Evolutionary conservation across 176 grass and related monocot species (phyloP).

Genomic region (Zoysia japonica): DNA sequence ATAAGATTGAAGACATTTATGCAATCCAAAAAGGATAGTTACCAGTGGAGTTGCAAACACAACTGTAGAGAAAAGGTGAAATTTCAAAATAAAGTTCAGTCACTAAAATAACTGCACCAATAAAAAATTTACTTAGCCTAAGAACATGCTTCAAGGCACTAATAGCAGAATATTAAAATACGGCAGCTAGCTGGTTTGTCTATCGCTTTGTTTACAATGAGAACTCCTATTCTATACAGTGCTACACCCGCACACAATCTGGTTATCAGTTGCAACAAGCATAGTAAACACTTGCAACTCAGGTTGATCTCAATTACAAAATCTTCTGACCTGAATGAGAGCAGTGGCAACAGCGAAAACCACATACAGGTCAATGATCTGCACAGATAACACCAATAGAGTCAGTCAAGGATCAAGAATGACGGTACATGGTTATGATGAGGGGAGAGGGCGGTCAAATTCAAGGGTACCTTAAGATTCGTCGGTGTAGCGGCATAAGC

Average conservation of each 20-base stretch:
- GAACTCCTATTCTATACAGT: not conserved
- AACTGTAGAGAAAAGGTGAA: not conserved
- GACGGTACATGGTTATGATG: not conserved
- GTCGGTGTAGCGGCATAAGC: conserved; percentile 76
- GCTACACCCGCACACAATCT: not conserved
- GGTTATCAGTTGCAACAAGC: not conserved
- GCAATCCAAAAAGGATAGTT: not conserved
- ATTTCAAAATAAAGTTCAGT: not conserved
- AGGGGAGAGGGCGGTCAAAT: not conserved
- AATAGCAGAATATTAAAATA: not conserved
- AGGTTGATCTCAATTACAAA: not conserved
- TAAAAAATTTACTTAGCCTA: not conserved
- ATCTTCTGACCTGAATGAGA: conserved; percentile 56
- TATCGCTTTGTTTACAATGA: not conserved
- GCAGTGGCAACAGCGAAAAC: conserved; percentile 59
- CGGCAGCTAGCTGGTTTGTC: not conserved
- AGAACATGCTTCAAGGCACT: not conserved
- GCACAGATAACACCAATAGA: conserved; percentile 16
- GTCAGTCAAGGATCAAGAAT: not conserved
- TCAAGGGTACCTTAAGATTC: conserved; percentile 59
- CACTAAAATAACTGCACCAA: not conserved
- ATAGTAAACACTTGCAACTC: not conserved
- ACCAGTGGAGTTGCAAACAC: not conserved
- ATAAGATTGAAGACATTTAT: not conserved
- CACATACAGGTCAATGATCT: conserved; percentile 91